A percentile compares a stretch with the other conserved stretches of the same genome.
phyloP scores from a whole-genome alignment of 1,284 basidiomycete genomes.

The Mycena citricolor region DNA sequence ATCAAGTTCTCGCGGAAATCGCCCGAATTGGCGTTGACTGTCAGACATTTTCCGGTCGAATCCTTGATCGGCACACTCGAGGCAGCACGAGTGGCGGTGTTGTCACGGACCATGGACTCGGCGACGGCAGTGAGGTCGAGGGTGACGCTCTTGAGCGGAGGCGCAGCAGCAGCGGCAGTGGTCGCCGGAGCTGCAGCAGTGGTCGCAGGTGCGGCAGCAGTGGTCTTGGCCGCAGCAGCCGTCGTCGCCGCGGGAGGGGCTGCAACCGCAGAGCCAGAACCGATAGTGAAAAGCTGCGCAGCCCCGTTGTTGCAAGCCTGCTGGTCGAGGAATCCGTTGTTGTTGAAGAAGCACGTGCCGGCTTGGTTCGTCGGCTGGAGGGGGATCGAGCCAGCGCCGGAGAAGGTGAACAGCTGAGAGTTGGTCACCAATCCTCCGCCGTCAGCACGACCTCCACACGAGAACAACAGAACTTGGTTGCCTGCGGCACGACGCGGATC shows the following conservation, averaged over 20 bases:
- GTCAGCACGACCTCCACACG: slow-evolving; percentile 29
- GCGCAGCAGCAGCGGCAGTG: not conserved
- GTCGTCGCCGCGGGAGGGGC: not conserved
- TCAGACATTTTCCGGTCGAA: slow-evolving; percentile 17
- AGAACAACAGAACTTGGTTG: slow-evolving; percentile 28
- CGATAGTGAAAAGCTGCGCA: slow-evolving; percentile 19
- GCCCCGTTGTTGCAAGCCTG: slow-evolving; percentile 12
- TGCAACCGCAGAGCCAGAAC: not conserved
- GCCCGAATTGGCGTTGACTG: slow-evolving; percentile 5
- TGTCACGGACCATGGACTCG: slow-evolving; percentile 15
- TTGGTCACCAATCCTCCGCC: slow-evolving; percentile 26
- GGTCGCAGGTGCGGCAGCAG: not conserved
- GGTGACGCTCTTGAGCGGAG: not conserved
- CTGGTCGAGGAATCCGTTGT: slow-evolving; percentile 20
- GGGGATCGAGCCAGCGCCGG: slow-evolving; percentile 5
- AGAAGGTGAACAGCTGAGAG: slow-evolving; percentile 29
- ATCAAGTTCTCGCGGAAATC: slow-evolving; percentile 21
- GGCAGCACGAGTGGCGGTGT: slow-evolving; percentile 18
- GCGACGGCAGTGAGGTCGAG: slow-evolving; percentile 13
- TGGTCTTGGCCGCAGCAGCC: not conserved
- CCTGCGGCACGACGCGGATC: slow-evolving; percentile 26
- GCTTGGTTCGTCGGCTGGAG: slow-evolving; percentile 19
- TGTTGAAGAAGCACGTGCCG: slow-evolving; percentile 21
- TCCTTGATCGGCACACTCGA: slow-evolving; percentile 16
- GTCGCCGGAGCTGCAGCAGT: not conserved